phyloP scores from a whole-genome alignment of 129 eudicot species.

The Heracleum sosnowskyi region DNA sequence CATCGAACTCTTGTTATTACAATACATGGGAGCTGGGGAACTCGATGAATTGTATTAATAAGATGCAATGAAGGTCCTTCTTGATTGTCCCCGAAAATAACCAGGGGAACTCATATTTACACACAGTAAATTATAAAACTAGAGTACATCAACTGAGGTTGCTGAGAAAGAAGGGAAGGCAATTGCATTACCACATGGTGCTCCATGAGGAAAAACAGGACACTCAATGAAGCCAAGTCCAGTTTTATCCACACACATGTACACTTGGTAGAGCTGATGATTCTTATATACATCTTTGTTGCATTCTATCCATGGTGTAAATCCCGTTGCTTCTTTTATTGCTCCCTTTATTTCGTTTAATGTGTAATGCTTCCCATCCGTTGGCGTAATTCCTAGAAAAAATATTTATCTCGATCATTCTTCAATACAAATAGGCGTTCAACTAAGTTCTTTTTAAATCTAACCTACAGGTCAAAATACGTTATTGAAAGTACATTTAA shows the following conservation, averaged over 20 bases:
- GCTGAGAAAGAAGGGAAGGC: slow-evolving; percentile 47
- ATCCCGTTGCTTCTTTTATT: slow-evolving; percentile 39
- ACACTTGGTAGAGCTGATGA: slow-evolving; percentile 64
- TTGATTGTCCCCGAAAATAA: neutral
- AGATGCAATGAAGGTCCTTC: neutral
- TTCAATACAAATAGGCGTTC: neutral
- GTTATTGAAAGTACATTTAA: neutral
- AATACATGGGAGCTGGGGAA: no score
- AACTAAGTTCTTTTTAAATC: neutral
- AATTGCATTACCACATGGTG: slow-evolving; percentile 38
- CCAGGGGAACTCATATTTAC: neutral
- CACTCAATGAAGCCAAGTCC: slow-evolving; percentile 56
- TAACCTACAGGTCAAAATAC: no score
- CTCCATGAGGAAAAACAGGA: slow-evolving; percentile 60
- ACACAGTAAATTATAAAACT: neutral
- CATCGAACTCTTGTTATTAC: neutral
- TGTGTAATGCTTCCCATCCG: slow-evolving; percentile 35
- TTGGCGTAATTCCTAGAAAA: neutral
- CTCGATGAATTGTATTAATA: neutral
- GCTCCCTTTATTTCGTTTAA: slow-evolving; percentile 42
- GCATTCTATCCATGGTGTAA: slow-evolving; percentile 57
- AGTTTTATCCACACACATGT: slow-evolving; percentile 59
- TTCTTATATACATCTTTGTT: slow-evolving; percentile 48
- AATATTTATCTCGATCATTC: neutral
- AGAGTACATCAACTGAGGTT: slow-evolving; percentile 20